phyloP scores from a whole-genome alignment of 1,284 basidiomycete genomes.

The Papiliotrema nemorosa region DNA sequence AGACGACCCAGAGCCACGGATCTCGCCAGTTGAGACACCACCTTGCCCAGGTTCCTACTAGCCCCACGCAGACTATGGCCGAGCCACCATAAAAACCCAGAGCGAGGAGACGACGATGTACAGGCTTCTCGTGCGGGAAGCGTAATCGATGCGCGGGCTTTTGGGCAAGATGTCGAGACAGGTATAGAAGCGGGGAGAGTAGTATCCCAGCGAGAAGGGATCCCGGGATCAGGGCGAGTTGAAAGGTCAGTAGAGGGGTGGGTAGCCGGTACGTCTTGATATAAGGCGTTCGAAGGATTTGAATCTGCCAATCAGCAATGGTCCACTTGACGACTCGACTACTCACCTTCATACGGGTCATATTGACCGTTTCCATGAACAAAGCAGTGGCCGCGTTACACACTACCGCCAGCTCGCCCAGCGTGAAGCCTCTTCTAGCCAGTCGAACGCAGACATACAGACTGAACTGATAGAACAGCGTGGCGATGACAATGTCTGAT shows the following conservation, averaged over 20 bases:
- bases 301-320: constrained; percentile 57
- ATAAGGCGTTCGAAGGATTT: constrained; percentile 73
- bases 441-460: constrained; percentile 85
- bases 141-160: constrained; percentile 82
- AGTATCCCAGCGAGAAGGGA: constrained; percentile 87
- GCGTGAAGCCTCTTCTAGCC: constrained; percentile 86
- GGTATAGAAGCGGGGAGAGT: constrained; percentile 87
- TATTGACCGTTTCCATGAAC: constrained; percentile 76
- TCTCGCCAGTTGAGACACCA: constrained; percentile 82
- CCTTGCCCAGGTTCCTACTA: constrained; percentile 88
- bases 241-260: constrained; percentile 86
- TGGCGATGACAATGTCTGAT: constrained; percentile 71
- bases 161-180: constrained; percentile 89
- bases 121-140: constrained; percentile 80
- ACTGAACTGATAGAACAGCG: constrained; percentile 85
- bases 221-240: constrained; percentile 89
- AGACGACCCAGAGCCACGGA: constrained; percentile 83
- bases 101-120: constrained; percentile 79
- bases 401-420: constrained; percentile 88
- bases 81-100: constrained; percentile 79
- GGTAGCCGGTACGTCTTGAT: constrained; percentile 91
- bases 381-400: constrained; percentile 82
- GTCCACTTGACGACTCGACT: not conserved
- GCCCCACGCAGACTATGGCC: constrained; percentile 70
- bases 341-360: constrained; percentile 73